These are phyloP conservation scores for Euptelea pleiosperma DNA, from an alignment of 164 flowering plant genomes.

Conservation along the genomic window DNA sequence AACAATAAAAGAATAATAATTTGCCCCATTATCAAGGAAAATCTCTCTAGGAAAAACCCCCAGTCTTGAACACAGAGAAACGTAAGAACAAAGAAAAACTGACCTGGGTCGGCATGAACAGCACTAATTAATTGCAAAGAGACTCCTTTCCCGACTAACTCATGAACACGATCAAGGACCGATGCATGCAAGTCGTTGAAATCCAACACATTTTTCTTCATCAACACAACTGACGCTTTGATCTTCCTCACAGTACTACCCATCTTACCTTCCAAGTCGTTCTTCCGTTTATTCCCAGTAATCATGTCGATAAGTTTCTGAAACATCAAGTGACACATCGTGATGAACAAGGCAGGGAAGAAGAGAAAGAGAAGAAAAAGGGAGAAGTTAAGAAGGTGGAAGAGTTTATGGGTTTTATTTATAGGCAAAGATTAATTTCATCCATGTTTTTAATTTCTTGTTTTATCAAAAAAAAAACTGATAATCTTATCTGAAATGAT, in stretches of 20 bases:
- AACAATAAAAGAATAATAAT: too few species aligned
- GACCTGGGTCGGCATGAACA: constrained; percentile 39
- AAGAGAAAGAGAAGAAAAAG: neutral
- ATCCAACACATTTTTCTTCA: constrained; percentile 72
- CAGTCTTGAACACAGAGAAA: too few species aligned
- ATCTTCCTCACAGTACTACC: too few species aligned
- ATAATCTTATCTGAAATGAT: too few species aligned
- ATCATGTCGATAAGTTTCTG: constrained; percentile 12
- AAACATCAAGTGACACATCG: constrained; percentile 8
- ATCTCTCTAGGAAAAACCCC: too few species aligned
- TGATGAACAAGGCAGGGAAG: neutral
- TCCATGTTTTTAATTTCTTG: too few species aligned
- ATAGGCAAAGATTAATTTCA: too few species aligned
- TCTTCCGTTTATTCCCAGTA: neutral
- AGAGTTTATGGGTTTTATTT: too few species aligned
- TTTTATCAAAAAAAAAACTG: too few species aligned
- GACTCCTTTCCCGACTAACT: constrained; percentile 44
- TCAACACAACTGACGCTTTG: constrained; percentile 59
- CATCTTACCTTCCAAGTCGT: too few species aligned
- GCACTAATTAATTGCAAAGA: constrained; percentile 62
- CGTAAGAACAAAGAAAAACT: neutral
- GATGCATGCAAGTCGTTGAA: constrained; percentile 51
- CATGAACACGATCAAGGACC: constrained; percentile 44
- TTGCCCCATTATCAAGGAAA: too few species aligned
- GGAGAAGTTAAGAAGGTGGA: too few species aligned